Conservation (phyloP, 2,329 filamentous ascomycete species). For the Ophioceras dolichostomum region DNA sequence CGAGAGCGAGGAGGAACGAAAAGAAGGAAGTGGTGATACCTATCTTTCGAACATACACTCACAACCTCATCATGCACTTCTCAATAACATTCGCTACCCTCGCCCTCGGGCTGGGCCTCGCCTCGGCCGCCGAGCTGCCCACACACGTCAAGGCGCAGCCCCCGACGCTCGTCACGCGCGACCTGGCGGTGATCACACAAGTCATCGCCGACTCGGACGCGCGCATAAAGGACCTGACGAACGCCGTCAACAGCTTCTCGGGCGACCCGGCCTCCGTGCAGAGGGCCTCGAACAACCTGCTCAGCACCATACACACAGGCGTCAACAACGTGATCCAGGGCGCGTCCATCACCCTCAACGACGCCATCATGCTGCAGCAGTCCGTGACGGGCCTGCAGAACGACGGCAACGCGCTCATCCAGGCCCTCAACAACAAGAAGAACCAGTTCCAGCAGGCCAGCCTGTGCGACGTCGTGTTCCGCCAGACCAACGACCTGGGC, state of each 20-base stretch:
- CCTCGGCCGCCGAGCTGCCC: not conserved
- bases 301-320: not conserved
- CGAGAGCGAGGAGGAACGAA: too few species aligned
- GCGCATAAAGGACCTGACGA: conserved; percentile 2
- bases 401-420: conserved; percentile 12
- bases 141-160: not conserved
- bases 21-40: too few species aligned
- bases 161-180: not conserved
- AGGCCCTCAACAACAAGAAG: conserved; percentile 14
- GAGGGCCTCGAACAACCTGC: not conserved
- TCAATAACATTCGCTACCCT: not conserved
- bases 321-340: not conserved
- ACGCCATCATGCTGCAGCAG: conserved; percentile 7
- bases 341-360: conserved; percentile 5
- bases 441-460: conserved; percentile 14
- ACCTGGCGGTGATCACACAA: conserved; percentile 1
- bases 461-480: conserved; percentile 14
- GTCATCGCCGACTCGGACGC: conserved; percentile 2
- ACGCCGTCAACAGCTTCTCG: conserved; percentile 1
- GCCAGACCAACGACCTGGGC: conserved; percentile 13
- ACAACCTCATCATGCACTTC: not conserved
- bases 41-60: too few species aligned
- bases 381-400: conserved; percentile 11
- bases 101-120: not conserved
- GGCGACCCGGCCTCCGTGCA: not conserved